Percentiles rank a stretch among this genome's conserved stretches.
phyloP scores from a whole-genome alignment of 805 yeast species.

The Kodamaea hsintzibuensis region DNA sequence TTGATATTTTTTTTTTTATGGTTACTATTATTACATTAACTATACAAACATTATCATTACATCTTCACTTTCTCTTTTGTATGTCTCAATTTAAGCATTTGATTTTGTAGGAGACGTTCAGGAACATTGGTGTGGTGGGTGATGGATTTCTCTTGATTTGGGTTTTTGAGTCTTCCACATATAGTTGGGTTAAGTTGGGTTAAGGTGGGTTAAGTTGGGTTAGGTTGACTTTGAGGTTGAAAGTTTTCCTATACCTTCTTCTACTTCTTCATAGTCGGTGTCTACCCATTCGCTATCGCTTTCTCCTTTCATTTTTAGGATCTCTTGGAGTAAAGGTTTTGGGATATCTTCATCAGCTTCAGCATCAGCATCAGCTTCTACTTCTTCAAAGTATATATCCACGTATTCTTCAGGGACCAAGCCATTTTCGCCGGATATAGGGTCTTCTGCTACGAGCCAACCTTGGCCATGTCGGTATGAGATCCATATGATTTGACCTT shows the following conservation, averaged over 20 bases:
- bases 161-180: no score
- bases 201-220: no score
- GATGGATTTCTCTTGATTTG: no score
- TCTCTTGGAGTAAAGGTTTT: conserved; percentile 1
- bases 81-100: no score
- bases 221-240: neutral
- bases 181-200: no score
- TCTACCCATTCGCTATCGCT: conserved; percentile 25
- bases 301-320: conserved; percentile 9
- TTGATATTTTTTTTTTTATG: conserved; percentile 13
- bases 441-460: conserved; percentile 92
- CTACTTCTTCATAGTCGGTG: conserved; percentile 25
- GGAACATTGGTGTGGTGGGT: no score
- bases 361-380: conserved; percentile 25
- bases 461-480: conserved; percentile 96
- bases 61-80: neutral
- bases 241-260: neutral
- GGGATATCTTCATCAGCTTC: neutral
- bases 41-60: neutral
- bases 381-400: conserved; percentile 41
- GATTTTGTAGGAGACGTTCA: no score
- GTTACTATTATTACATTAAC: neutral
- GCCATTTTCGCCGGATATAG: conserved; percentile 77
- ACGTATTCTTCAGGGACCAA: conserved; percentile 95
- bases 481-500: conserved; percentile 84